Base-by-base conservation (phyloP, 495 filamentous ascomycete species). In the Amorphotheca resinae region DNA sequence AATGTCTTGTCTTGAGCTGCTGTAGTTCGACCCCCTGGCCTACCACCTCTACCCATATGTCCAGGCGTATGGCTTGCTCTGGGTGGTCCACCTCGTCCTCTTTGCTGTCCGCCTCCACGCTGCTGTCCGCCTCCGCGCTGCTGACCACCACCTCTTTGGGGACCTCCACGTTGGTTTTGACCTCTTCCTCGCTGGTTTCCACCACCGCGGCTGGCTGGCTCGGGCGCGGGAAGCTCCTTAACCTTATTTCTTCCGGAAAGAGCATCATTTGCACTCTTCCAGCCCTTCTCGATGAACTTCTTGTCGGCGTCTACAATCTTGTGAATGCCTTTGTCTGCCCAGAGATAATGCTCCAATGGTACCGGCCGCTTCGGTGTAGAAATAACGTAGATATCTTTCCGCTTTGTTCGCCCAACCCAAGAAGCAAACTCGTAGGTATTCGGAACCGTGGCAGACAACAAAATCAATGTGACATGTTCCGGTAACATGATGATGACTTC, bases 401-500 rank as follows among this genome's bases (percentile, higher is more conserved):
- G 87, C 67, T 98, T 98, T 14, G 93, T 96, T 38, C 91, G 75
- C 26, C 91, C 91, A 26, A 98, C 93, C 91, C 91, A 98, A 4
- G 86, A 95, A 15, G 91, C 93, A 55, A 98, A 98, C 59, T 98
- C 91, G 48, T 93, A 73, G 1, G 91, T 95, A 60, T 98, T 98
- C 8, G 91, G 91, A 3, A 98, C 93, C 3, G 91, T 98, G 0
- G 91, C 91, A 4, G 93, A 96, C 1, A 98, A 74, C 9, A 95
- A 68, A 48, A 98, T 96, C 28, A 98, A 66, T 2, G 93, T 91
- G 34, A 96, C 86, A 64, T 96, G 91, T 54, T 88, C 87, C 3
- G 91, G 91, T 36, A 96, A 75, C 93, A 98, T 96, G 56, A 98
- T 98, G 56, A 98, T 98, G 47, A 98, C 91, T 60, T 98, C 91